Conservation (phyloP, 805 yeast species). For the Kodamaea hsintzibuensis region DNA sequence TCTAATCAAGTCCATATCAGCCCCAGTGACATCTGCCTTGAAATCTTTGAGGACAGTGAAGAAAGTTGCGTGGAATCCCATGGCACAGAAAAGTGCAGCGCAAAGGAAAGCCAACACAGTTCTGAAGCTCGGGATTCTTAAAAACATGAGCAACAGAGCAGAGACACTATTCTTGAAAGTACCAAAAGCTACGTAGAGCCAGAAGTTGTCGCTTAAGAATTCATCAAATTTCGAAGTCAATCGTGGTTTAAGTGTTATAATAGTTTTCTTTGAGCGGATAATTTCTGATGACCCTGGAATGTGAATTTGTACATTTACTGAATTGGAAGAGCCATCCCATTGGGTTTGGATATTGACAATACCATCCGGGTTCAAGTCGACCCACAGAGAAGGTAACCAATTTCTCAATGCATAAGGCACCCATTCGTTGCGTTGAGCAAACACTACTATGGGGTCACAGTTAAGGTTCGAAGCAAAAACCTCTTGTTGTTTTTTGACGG, state of each 20-base stretch:
- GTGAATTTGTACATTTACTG: neutral
- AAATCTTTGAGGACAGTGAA: neutral
- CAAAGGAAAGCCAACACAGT: neutral
- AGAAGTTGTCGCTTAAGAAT: neutral
- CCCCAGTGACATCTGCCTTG: neutral
- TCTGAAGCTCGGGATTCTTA: neutral
- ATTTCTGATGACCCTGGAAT: neutral
- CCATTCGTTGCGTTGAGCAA: neutral
- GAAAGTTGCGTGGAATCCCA: neutral
- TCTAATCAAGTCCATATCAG: neutral
- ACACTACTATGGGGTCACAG: neutral
- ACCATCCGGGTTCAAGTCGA: neutral
- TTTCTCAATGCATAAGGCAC: constrained; percentile 1
- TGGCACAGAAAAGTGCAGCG: neutral
- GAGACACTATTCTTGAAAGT: neutral
- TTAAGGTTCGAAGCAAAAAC: neutral
- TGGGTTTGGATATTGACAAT: neutral
- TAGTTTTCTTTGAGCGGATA: neutral
- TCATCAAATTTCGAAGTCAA: neutral
- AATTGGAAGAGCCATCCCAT: neutral
- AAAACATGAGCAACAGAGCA: neutral
- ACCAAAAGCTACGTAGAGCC: neutral
- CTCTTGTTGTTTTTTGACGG: neutral
- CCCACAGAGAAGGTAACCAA: neutral
- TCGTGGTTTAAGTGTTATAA: neutral